Conservation (phyloP, 495 filamentous ascomycete genomes). For the Talaromyces ruber region DNA sequence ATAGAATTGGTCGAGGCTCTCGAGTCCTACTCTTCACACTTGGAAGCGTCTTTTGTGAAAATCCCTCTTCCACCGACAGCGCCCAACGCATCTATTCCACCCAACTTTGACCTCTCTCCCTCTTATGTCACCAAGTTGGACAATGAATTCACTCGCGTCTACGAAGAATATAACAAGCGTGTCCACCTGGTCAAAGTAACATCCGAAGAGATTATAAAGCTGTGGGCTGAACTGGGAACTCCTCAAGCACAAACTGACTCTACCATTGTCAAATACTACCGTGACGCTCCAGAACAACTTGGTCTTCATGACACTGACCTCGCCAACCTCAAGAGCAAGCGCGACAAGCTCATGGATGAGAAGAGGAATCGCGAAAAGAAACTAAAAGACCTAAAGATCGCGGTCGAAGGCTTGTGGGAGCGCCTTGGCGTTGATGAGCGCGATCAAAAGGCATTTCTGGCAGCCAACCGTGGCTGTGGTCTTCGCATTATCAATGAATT, state of each 20-base stretch:
- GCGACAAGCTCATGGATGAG: slow-evolving; percentile 86
- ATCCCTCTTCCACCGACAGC: slow-evolving; percentile 74
- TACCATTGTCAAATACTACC: slow-evolving; percentile 77
- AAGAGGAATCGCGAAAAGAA: slow-evolving; percentile 79
- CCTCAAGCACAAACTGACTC: slow-evolving; percentile 88
- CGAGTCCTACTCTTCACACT: slow-evolving; percentile 88
- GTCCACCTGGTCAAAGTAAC: slow-evolving; percentile 63
- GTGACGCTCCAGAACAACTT: slow-evolving; percentile 84
- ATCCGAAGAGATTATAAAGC: slow-evolving; percentile 77
- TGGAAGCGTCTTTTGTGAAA: slow-evolving; percentile 76
- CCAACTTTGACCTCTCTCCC: slow-evolving; percentile 80
- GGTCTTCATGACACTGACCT: slow-evolving; percentile 85
- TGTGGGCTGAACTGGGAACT: slow-evolving; percentile 92
- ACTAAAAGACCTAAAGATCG: slow-evolving; percentile 62
- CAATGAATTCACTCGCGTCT: slow-evolving; percentile 83
- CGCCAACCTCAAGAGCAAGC: slow-evolving; percentile 56
- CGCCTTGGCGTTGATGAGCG: slow-evolving; percentile 72
- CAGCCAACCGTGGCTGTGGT: slow-evolving; percentile 66
- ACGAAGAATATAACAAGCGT: slow-evolving; percentile 86
- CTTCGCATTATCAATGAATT: slow-evolving; percentile 87
- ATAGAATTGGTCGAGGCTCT: slow-evolving; percentile 87
- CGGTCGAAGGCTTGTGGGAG: slow-evolving; percentile 81
- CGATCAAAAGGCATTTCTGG: slow-evolving; percentile 75
- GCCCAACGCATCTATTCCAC: slow-evolving; percentile 62
- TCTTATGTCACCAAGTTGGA: slow-evolving; percentile 83